Evolutionary conservation across 202 grass and related monocot genomes (phyloP).

Genomic region (Panicum virgatum): DNA sequence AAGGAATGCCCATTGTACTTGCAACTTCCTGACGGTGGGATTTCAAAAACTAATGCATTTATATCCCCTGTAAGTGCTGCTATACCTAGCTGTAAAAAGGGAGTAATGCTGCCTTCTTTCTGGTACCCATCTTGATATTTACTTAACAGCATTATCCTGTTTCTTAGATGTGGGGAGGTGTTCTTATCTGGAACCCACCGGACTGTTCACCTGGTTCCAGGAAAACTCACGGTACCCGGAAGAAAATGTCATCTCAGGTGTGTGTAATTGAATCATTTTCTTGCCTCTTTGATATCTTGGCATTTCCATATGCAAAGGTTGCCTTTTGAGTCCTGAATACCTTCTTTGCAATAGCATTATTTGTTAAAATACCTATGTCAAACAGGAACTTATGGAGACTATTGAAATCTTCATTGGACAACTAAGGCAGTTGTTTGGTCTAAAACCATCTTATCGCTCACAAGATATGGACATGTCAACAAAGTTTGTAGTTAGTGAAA

Average conservation of each 20-base stretch:
- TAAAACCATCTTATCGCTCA: constrained; percentile 64
- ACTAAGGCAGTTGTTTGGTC: constrained; percentile 87
- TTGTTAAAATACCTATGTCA: constrained; percentile 27
- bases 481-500: constrained; percentile 80
- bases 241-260: constrained; percentile 73
- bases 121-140: constrained; percentile 38
- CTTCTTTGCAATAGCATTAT: constrained; percentile 30
- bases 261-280: constrained; percentile 17
- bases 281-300: constrained; percentile 15
- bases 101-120: background rate
- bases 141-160: constrained; percentile 28
- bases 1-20: constrained; percentile 94
- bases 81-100: background rate
- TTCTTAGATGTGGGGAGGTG: constrained; percentile 94
- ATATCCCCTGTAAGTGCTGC: constrained; percentile 88
- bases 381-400: constrained; percentile 87
- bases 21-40: constrained; percentile 64
- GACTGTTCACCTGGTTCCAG: constrained; percentile 55
- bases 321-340: background rate
- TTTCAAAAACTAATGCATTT: constrained; percentile 91
- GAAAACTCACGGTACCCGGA: constrained; percentile 22
- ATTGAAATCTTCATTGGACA: constrained; percentile 90
- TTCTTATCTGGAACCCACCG: constrained; percentile 90
- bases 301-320: background rate
- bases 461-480: constrained; percentile 37